Base-by-base conservation (phyloP, 805 yeast genomes). In the Candida pseudoglaebosa region DNA sequence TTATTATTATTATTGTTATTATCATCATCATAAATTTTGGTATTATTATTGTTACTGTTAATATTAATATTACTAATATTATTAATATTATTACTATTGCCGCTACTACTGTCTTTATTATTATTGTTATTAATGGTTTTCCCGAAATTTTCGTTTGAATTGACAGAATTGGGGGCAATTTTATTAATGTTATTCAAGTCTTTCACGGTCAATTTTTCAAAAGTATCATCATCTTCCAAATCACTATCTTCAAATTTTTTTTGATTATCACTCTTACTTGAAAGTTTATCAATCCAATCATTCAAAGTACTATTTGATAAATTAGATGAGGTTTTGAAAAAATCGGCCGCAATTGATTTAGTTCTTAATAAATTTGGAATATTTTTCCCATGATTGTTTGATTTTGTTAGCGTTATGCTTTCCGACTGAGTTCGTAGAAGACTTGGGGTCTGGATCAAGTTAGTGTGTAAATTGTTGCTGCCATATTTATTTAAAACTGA, bases 401-500 rank as follows among this genome's bases (percentile, higher is more conserved):
- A 21, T 21, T 32, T 32, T 4, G 9, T 13, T n/a, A 32, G 19
- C 5, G 35, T 9, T 5, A 18, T 6, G 15, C 15, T 32, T 13
- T 65, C 70, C 2, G 69, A 62, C 4, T 48, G 45, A 2, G 70
- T 54, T 36, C 71, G 55, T n/a, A 59, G 54, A 32, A 62, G 40
- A 5, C 41, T 49, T 8, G 73, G 73, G 1, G 71, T 57, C 26
- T 56, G 61, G 13, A 61, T 52, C 0, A 54, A 42, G 2, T 52
- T 48, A 36, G 56, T 54, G 10, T 59, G 59, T 32, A 65, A 48
- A 3, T 63, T 67, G 13, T 20, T 32, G 22, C 61, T 47, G 9
- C 73, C 73, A 49, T 72, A 75, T 42, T 69, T 74, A 5, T 57
- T 53, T 13, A 74, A 48, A 42, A 74, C 54, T 17, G 62, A 59